A percentile compares a stretch with the other conserved stretches of the same genome.
Conservation (phyloP, 2,329 filamentous ascomycete species). For the Curvularia sp. region DNA sequence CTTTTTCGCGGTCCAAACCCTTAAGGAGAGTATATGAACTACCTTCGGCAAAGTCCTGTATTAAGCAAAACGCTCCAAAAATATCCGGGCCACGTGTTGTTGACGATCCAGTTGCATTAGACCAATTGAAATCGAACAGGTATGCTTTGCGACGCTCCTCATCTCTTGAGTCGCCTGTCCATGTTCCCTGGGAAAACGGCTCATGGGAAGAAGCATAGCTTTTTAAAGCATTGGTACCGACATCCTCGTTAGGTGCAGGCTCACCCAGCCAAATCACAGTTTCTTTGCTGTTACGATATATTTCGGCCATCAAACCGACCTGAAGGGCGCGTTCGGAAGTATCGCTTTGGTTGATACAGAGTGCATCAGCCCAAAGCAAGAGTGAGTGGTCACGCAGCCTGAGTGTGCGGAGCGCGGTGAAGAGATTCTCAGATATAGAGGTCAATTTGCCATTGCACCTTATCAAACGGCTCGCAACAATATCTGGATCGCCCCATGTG, state of each 20-base stretch:
- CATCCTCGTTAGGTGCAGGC: not conserved
- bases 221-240: not conserved
- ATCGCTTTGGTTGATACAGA: constrained; percentile 15
- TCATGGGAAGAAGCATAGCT: not conserved
- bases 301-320: constrained; percentile 14
- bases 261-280: constrained; percentile 16
- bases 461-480: constrained; percentile 16
- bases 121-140: not conserved
- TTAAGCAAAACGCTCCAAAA: constrained; percentile 29
- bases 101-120: not conserved
- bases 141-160: not conserved
- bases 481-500: constrained; percentile 18
- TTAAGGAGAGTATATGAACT: constrained; percentile 8
- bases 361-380: constrained; percentile 12
- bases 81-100: constrained; percentile 16
- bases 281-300: constrained; percentile 14
- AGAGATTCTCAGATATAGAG: constrained; percentile 23
- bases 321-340: constrained; percentile 9
- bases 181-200: not conserved
- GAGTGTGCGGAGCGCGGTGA: constrained; percentile 21
- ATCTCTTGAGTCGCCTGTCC: constrained; percentile 8
- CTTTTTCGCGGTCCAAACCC: constrained; percentile 13
- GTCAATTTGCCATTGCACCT: constrained; percentile 17
- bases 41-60: constrained; percentile 25
- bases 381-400: constrained; percentile 11